These are phyloP conservation scores for Euphorbia pulcherrima DNA, from an alignment of 345 rosid genomes.

Conservation along the genomic window DNA sequence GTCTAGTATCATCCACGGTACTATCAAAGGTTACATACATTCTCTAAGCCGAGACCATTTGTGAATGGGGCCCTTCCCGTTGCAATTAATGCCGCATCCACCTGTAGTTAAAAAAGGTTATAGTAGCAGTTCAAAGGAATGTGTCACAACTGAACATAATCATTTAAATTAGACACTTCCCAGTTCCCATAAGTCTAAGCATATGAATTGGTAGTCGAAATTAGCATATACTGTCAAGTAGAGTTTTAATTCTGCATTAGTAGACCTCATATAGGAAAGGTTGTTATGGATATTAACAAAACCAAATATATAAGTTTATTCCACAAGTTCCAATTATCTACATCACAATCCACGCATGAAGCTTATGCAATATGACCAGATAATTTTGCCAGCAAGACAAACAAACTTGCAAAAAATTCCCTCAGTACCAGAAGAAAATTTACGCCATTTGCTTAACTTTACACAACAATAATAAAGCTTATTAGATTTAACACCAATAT, in stretches of 20 bases:
- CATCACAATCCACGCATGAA: neutral
- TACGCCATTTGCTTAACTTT: neutral
- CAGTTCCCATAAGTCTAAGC: neutral
- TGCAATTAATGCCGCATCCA: conserved; percentile 96
- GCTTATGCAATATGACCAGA: neutral
- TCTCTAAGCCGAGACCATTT: conserved; percentile 92
- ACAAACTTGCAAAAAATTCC: neutral
- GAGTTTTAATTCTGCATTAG: neutral
- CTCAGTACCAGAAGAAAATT: neutral
- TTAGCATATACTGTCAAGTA: neutral
- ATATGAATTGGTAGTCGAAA: neutral
- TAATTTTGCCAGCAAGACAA: neutral
- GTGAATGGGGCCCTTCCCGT: conserved; percentile 99
- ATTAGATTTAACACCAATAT: neutral
- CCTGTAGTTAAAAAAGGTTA: conserved; percentile 42
- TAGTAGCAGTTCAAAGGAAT: neutral
- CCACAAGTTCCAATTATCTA: neutral
- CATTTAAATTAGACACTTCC: neutral
- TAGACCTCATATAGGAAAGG: neutral
- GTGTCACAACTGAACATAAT: neutral
- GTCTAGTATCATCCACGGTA: neutral
- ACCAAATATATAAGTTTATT: neutral
- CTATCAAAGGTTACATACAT: conserved; percentile 41
- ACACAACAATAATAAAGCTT: neutral
- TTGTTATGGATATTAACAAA: neutral